These are phyloP conservation scores for Pichia sp. DNA, from an alignment of 1,139 yeast species.

Conservation along the genomic window DNA sequence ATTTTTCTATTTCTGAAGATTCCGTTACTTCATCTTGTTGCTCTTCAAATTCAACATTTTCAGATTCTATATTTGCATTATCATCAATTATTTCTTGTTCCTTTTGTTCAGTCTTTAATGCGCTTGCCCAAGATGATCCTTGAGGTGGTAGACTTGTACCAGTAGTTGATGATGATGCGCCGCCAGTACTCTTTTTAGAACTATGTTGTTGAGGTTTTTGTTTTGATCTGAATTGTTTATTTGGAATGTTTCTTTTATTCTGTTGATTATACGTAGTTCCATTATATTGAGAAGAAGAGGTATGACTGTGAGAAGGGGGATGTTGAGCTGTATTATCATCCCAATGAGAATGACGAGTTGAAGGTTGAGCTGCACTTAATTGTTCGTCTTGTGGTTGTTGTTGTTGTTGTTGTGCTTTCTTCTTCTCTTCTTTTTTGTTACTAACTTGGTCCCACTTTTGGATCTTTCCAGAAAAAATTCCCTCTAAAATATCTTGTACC, in stretches of 20 bases:
- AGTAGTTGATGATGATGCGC: conserved; percentile 13
- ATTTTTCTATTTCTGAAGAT: background rate
- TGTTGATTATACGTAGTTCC: conserved; percentile 4
- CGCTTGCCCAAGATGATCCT: conserved; percentile 31
- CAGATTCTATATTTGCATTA: background rate
- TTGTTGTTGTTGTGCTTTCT: conserved; percentile 20
- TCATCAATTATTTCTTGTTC: conserved; percentile 10
- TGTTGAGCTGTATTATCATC: conserved; percentile 7
- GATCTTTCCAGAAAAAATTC: conserved; percentile 77
- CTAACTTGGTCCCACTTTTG: conserved; percentile 55
- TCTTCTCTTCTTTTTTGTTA: conserved; percentile 43
- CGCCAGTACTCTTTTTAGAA: conserved; percentile 1
- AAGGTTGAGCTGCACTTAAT: background rate
- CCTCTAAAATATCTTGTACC: conserved; percentile 73
- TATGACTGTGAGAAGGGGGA: background rate
- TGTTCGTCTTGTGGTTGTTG: conserved; percentile 7
- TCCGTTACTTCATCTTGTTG: conserved; percentile 6
- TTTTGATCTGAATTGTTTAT: conserved; percentile 8
- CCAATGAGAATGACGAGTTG: conserved; percentile 13
- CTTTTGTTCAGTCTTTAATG: conserved; percentile 28
- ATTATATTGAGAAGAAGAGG: conserved; percentile 3
- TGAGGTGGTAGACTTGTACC: conserved; percentile 16
- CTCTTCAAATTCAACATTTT: background rate
- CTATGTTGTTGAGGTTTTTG: conserved; percentile 6
- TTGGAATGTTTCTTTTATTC: conserved; percentile 12